Evolutionary conservation across 306 rosid genomes (phyloP), one percentile per base, ranked within the genome.

Genomic region (Luffa aegyptiaca): DNA sequence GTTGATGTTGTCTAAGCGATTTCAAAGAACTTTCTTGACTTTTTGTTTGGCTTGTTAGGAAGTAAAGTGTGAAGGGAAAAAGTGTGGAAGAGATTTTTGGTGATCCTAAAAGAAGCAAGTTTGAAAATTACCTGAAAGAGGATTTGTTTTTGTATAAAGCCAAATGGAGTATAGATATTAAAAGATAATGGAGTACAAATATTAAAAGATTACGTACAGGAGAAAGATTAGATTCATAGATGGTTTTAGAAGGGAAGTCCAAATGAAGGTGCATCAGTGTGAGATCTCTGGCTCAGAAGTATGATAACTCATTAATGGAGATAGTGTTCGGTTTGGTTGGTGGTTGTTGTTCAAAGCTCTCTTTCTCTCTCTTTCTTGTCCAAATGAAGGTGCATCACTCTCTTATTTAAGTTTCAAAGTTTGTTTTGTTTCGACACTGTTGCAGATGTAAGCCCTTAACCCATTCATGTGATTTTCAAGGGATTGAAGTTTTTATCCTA

Each of bases 311-410:
- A 75, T 75, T 75, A 75, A 75, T 75, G 79, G 79, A 52, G 79
- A 52, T 75, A 51, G 78, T 74, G 42, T 74, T 0, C 8, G 51
- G 78, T 52, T 75, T 75, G 79, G 79, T 75, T 52, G 63, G 79
- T 75, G 7, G 78, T 31, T 70, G 76, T 42, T 55, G 73, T 61
- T 84, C 65, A 82, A 81, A 81, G 83, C 56, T 46, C 9, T 21
- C 41, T 69, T 70, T 77, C 68, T 87, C 39, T 41, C n/a, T n/a
- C n/a, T n/a, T n/a, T n/a, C n/a, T n/a, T n/a, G n/a, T n/a, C n/a
- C n/a, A n/a, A n/a, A n/a, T n/a, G n/a, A n/a, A n/a, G n/a, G n/a
- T n/a, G n/a, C n/a, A n/a, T n/a, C n/a, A n/a, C 36, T 80, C 62
- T 26, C 26, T 81, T 20, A 37, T 73, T 73, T 74, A 33, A 20